Evolutionary conservation across 129 eudicot genomes (phyloP), one percentile per base, ranked within the genome.

Genomic region (Flaveria trinervia): DNA sequence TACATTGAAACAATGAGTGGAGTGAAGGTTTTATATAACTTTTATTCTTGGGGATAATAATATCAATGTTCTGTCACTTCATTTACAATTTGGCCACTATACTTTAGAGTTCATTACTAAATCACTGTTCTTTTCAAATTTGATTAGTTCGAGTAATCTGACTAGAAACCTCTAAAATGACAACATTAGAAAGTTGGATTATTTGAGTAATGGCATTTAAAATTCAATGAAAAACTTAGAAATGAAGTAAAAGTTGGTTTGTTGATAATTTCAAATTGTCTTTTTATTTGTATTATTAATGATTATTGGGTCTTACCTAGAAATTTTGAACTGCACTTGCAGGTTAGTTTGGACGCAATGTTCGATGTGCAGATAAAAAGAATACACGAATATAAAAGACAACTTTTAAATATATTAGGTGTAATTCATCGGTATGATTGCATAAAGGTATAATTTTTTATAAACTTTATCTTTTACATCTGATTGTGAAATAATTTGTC

Each of bases 281-380:
- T 16, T 39, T 45, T 73, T 17, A 49, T 36, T 14, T 65, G 79
- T 65, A 66, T 43, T 39, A 56, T 41, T 25, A 36, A 30, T 4
- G 18, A 9, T 17, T 22, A 51, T 9, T 41, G 14, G 12, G 62
- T 57, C 66, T 60, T 12, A 3, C 17, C 36, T 23, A 4, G 17
- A 23, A 23, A 71, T 0, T 66, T 39, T 62, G 22, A 61, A 64
- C 55, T 13, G 3, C 36, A 11, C 67, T 52, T 80, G 68, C 78
- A 86, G 90, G 90, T 86, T 81, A 86, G 90, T 71, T 62, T 86
- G 70, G 90, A 86, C 78, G 88, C 90, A 69, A 86, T 83, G 90
- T 86, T 83, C 50, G 90, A 86, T 48, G 90, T 86, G 72, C 90
- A 86, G 72, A 74, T 86, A 70, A 86, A 86, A 66, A 73, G 90